Evolutionary conservation across 169 alveolate genomes (phyloP).

Genomic region (Cryptosporidium felis): DNA sequence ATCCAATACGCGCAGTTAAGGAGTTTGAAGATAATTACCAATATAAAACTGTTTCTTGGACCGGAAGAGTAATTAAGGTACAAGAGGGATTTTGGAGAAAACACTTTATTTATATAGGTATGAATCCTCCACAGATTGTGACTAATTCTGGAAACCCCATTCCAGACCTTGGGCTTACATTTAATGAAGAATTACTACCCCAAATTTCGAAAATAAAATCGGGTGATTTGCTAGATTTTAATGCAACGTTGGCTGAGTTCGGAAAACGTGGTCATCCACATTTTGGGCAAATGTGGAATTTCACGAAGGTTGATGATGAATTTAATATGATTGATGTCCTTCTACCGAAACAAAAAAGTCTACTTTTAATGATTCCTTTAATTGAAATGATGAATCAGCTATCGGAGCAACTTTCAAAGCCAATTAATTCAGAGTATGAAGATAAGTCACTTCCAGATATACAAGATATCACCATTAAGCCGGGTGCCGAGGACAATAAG

Average conservation of each 20-base stretch:
- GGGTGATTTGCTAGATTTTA: conserved; percentile 51
- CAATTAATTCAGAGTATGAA: not conserved
- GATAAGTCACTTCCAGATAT: not conserved
- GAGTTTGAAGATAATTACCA: conserved; percentile 69
- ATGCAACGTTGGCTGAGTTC: conserved; percentile 66
- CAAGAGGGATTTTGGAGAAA: conserved; percentile 72
- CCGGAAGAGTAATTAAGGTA: conserved; percentile 71
- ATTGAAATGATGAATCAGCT: conserved; percentile 69
- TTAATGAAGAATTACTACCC: conserved; percentile 49
- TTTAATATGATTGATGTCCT: conserved; percentile 1
- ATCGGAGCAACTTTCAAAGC: conserved; percentile 48
- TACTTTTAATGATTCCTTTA: conserved; percentile 43
- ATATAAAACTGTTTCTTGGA: conserved; percentile 70
- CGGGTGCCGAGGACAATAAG: not conserved
- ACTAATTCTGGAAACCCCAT: conserved; percentile 53
- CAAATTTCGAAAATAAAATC: conserved; percentile 55
- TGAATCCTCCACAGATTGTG: conserved; percentile 60
- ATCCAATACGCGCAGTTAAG: conserved; percentile 68
- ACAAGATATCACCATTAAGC: not conserved
- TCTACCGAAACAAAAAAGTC: conserved; percentile 35
- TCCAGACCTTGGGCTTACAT: conserved; percentile 66
- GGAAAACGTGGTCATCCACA: conserved; percentile 72
- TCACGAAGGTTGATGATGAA: conserved; percentile 56
- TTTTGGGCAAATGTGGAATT: conserved; percentile 71
- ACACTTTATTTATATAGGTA: conserved; percentile 67